Base-by-base conservation (phyloP, 495 filamentous ascomycete genomes). In the Penicillium alfredii region DNA sequence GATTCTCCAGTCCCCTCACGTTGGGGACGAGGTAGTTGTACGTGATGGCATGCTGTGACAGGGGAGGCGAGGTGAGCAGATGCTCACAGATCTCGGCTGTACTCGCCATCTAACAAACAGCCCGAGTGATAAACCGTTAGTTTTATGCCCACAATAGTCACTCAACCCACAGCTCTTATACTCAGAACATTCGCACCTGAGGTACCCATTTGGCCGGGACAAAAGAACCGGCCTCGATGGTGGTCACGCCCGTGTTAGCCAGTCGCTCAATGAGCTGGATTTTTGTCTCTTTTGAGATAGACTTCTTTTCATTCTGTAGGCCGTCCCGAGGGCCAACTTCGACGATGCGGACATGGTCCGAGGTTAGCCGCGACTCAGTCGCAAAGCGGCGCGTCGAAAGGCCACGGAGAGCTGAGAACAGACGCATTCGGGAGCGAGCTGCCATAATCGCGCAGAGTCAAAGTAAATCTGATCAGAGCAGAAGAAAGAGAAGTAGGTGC, bases 151-250 rank as follows among this genome's bases (percentile, higher is more conserved):
- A 46, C 15, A 33, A 26, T 24, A 22, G 4, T 22, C 27, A n/a
- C n/a, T n/a, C n/a, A n/a, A n/a, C n/a, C n/a, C n/a, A n/a, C n/a
- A n/a, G n/a, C n/a, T n/a, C n/a, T n/a, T n/a, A n/a, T n/a, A n/a
- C n/a, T n/a, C n/a, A n/a, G n/a, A n/a, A n/a, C n/a, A n/a, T n/a
- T n/a, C 63, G 43, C 58, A 92, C 88, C 75, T 95, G 93, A 17
- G 92, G 92, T 13, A 96, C 88, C 92, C 92, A 97, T 84, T 94
- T 96, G 6, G 88, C 89, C 33, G 84, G 75, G 6, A 97, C 90
- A 58, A 98, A 98, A 3, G 87, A 88, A 2, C 92, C 92, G 14
- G 92, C 92, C 60, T 98, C 92, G 44, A 98, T 95, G 28, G 82
- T 84, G 3, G 72, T 74, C 13, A 98, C 66, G 1, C 92, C 92